Percentiles rank a stretch among this genome's conserved stretches.
Evolutionary conservation across 2,329 filamentous ascomycete species (phyloP).

Genomic region (Ilyonectria destructans): DNA sequence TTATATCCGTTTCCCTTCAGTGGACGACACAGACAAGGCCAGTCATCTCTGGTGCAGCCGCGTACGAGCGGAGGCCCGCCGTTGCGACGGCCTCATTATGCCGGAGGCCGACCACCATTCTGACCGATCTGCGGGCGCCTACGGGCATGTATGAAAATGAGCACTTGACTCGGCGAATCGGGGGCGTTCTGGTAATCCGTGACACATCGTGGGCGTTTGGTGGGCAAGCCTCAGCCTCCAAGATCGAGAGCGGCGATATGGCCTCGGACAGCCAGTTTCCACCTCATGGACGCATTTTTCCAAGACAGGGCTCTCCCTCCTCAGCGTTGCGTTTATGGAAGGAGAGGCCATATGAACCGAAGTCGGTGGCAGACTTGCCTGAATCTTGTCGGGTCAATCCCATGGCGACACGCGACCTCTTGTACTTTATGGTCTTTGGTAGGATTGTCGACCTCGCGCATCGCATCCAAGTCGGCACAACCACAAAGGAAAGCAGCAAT

Average conservation of each 20-base stretch:
- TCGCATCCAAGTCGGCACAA: conserved; percentile 37
- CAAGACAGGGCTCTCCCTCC: background rate
- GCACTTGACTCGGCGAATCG: background rate
- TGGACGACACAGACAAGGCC: background rate
- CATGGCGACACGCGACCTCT: conserved; percentile 57
- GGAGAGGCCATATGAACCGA: conserved; percentile 54
- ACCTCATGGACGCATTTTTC: background rate
- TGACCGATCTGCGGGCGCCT: background rate
- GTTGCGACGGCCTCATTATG: background rate
- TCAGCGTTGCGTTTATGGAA: conserved; percentile 45
- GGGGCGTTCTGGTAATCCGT: background rate
- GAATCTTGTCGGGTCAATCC: conserved; percentile 54
- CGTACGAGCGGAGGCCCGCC: background rate
- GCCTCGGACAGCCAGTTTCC: background rate
- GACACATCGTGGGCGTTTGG: background rate
- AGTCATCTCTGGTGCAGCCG: background rate
- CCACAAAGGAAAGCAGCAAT: conserved; percentile 53
- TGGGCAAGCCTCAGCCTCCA: background rate
- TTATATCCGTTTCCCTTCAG: background rate
- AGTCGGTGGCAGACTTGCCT: conserved; percentile 48
- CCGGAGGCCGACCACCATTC: background rate
- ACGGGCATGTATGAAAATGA: background rate
- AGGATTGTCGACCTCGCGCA: conserved; percentile 64
- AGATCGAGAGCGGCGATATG: background rate
- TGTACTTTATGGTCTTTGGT: conserved; percentile 55